phyloP scores from a whole-genome alignment of 2,329 filamentous ascomycete genomes.

The Xylaria sp. region DNA sequence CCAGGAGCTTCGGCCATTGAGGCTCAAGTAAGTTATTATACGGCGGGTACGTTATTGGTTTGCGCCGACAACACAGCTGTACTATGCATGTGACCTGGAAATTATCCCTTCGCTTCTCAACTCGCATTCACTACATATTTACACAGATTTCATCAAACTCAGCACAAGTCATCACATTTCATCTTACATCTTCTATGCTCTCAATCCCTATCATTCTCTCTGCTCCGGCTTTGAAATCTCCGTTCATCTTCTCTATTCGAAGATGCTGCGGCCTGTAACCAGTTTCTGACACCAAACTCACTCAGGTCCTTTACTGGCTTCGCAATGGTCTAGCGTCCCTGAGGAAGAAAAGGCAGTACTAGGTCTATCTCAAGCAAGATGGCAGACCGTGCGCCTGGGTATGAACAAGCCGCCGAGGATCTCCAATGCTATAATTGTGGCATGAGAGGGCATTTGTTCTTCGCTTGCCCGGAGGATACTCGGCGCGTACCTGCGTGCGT shows the following conservation, averaged over 20 bases:
- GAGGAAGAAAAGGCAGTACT: neutral
- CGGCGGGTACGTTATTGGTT: neutral
- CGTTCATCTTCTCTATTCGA: neutral
- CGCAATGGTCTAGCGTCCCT: neutral
- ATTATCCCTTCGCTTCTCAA: neutral
- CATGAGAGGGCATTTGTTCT: conserved; percentile 50
- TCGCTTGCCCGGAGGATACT: conserved; percentile 50
- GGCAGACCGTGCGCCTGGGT: conserved; percentile 46
- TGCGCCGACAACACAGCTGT: conserved; percentile 1
- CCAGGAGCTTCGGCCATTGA: conserved; percentile 2
- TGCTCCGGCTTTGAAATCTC: neutral
- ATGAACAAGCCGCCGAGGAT: conserved; percentile 45
- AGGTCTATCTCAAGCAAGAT: conserved; percentile 38
- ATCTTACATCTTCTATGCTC: neutral
- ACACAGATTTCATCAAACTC: neutral
- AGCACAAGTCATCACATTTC: neutral
- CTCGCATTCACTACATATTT: conserved; percentile 1
- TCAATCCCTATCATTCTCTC: neutral
- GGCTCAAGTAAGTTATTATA: conserved; percentile 24
- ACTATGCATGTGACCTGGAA: neutral
- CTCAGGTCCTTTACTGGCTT: conserved; percentile 4
- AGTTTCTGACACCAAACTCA: neutral
- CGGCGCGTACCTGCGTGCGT: conserved; percentile 51
- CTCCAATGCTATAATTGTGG: conserved; percentile 51
- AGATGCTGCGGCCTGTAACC: neutral